Evolutionary conservation across 345 rosid genomes (phyloP).

Genomic region (Aegle marmelos): DNA sequence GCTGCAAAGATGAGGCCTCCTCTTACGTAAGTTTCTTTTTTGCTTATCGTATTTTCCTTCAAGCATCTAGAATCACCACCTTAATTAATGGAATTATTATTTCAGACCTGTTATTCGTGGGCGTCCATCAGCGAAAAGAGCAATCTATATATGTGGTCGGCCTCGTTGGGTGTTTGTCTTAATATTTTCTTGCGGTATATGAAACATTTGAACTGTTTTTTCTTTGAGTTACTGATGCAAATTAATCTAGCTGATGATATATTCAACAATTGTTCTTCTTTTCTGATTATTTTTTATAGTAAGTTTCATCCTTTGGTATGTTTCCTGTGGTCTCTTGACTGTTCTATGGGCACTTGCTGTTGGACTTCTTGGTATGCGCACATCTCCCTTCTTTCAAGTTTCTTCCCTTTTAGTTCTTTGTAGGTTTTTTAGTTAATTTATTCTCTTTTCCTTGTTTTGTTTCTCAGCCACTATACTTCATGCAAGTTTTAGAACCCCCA

Average conservation of each 20-base stretch:
- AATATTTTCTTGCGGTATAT: constrained; percentile 64
- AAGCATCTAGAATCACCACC: constrained; percentile 7
- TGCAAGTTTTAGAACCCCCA: constrained; percentile 95
- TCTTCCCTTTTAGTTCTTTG: not conserved
- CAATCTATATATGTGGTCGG: constrained; percentile 75
- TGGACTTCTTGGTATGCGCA: constrained; percentile 72
- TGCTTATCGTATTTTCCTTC: not conserved
- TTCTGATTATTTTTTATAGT: constrained; percentile 31
- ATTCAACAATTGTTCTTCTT: constrained; percentile 1
- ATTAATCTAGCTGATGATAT: not conserved
- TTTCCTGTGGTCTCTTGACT: constrained; percentile 79
- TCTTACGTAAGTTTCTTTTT: constrained; percentile 50
- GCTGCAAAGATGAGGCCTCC: constrained; percentile 98
- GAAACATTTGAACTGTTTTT: not conserved
- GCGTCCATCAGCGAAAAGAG: constrained; percentile 83
- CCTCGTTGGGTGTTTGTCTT: constrained; percentile 95
- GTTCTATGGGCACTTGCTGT: constrained; percentile 76
- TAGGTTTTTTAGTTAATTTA: constrained; percentile 11
- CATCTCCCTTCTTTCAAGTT: constrained; percentile 5
- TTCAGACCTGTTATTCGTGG: constrained; percentile 92
- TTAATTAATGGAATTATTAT: constrained; percentile 16
- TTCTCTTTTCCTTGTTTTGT: constrained; percentile 1
- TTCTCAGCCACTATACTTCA: constrained; percentile 74
- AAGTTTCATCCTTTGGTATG: constrained; percentile 77
- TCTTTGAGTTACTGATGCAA: not conserved